Evolutionary conservation across 2,329 filamentous ascomycete species (phyloP), one percentile per base, ranked within the genome.

Genomic region (Aureobasidium sp.): DNA sequence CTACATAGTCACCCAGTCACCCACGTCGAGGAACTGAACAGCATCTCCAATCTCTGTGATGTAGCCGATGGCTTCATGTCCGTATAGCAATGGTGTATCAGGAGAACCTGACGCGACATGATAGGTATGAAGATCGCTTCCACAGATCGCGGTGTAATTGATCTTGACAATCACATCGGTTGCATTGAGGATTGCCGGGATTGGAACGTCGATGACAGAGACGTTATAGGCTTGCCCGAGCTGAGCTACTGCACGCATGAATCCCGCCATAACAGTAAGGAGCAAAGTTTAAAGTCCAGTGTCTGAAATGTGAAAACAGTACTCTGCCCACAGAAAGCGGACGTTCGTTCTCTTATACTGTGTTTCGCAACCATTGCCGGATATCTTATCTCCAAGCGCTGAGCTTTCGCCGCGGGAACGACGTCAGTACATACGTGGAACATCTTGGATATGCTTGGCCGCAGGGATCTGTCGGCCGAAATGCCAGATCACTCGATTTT

Each of bases 111-210:
- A 20, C 3, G 41, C 22, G 1, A 52, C 74, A 15, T 67, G 72
- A 63, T 74, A 75, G 25, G 65, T 67, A 62, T 75, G 74, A n/a
- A 75, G 64, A 58, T 75, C 72, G 4, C 68, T 69, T 3, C 74
- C 74, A 64, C 74, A 76, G 58, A 76, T 70, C 6, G 71, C 73
- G 5, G 73, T 65, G 6, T 66, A 68, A 5, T 73, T 72, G 52
- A 76, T 68, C 12, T 69, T 70, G 7, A 77, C 70, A 37, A 78
- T 66, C 3, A 70, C 74, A 65, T 78, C 76, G 15, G 64, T 69
- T 22, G 64, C 62, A 41, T 65, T 67, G 5, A 36, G 31, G 17
- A 52, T 52, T 5, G 36, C 25, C n/a, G 49, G 49, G 31, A 52
- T 36, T 5, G 49, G 31, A n/a, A 52, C 9, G 25, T 52, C 31